phyloP scores from a whole-genome alignment of 352 stramenopile genomes.

The Phytopythium kandeliae region DNA sequence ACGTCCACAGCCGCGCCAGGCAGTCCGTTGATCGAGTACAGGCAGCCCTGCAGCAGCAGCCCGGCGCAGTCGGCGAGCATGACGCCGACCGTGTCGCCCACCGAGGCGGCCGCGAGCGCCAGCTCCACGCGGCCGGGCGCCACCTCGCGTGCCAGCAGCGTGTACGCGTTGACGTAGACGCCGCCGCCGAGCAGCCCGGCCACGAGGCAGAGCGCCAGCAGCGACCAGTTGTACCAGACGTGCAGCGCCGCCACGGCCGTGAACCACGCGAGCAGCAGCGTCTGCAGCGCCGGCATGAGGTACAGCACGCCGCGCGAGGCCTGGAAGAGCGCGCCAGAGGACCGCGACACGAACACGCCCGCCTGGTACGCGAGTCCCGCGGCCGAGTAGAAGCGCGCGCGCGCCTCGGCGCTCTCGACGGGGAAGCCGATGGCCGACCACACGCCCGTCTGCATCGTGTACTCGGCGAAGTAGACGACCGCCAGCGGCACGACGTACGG shows the following conservation, averaged over 20 bases:
- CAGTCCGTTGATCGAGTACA: conserved; percentile 79
- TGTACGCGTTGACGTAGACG: conserved; percentile 92
- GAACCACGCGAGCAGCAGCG: conserved; percentile 86
- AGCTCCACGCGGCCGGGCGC: conserved; percentile 73
- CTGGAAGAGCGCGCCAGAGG: conserved; percentile 80
- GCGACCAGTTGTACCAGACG: conserved; percentile 82
- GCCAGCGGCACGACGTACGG: conserved; percentile 90
- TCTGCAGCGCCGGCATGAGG: conserved; percentile 86
- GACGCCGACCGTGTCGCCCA: conserved; percentile 87
- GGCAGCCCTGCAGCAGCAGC: conserved; percentile 88
- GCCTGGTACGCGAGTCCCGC: conserved; percentile 90
- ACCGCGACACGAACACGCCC: conserved; percentile 91
- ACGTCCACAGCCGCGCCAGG: neutral
- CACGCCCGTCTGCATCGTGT: conserved; percentile 90
- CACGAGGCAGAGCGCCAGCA: conserved; percentile 80
- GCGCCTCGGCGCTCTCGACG: conserved; percentile 55
- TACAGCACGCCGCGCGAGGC: conserved; percentile 75
- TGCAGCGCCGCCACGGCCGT: conserved; percentile 71
- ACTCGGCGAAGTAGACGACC: conserved; percentile 92
- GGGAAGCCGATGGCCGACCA: conserved; percentile 95
- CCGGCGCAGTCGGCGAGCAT: conserved; percentile 86
- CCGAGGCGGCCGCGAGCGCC: conserved; percentile 81
- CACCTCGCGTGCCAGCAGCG: conserved; percentile 82
- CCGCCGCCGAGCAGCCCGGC: conserved; percentile 85
- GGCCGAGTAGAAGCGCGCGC: conserved; percentile 86